Conservation (phyloP, 1,139 yeast genomes). For the Taiozyma onychis region DNA sequence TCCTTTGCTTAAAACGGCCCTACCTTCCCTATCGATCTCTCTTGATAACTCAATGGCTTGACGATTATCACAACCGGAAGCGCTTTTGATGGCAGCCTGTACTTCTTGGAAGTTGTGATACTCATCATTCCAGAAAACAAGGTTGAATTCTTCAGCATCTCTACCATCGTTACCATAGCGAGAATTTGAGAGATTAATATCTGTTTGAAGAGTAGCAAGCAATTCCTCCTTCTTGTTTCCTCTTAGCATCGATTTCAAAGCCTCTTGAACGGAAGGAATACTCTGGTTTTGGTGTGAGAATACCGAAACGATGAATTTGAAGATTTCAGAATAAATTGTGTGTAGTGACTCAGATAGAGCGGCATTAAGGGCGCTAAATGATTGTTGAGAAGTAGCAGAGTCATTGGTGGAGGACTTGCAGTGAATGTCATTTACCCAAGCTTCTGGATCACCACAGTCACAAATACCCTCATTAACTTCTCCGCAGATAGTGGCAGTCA, state of each 20-base stretch:
- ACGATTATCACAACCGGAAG: slow-evolving; percentile 24
- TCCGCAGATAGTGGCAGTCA: slow-evolving; percentile 43
- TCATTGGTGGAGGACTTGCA: slow-evolving; percentile 29
- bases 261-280: slow-evolving; percentile 9
- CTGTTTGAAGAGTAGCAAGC: neutral
- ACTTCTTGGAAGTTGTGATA: slow-evolving; percentile 47
- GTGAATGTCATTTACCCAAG: slow-evolving; percentile 43
- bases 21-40: slow-evolving; percentile 31
- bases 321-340: slow-evolving; percentile 32
- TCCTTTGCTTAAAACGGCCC: slow-evolving; percentile 27
- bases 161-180: neutral
- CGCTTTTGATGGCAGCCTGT: slow-evolving; percentile 28
- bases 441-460: slow-evolving; percentile 67
- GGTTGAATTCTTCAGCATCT: slow-evolving; percentile 30
- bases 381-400: slow-evolving; percentile 1
- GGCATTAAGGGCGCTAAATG: slow-evolving; percentile 59
- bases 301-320: slow-evolving; percentile 48
- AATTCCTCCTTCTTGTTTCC: neutral
- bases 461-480: slow-evolving; percentile 56
- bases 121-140: slow-evolving; percentile 69
- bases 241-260: neutral
- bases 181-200: neutral
- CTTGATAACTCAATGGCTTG: slow-evolving; percentile 19
- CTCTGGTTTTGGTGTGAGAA: slow-evolving; percentile 25
- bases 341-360: slow-evolving; percentile 21